phyloP scores from a whole-genome alignment of 139 green algal genomes.

The Closterium sp. region DNA sequence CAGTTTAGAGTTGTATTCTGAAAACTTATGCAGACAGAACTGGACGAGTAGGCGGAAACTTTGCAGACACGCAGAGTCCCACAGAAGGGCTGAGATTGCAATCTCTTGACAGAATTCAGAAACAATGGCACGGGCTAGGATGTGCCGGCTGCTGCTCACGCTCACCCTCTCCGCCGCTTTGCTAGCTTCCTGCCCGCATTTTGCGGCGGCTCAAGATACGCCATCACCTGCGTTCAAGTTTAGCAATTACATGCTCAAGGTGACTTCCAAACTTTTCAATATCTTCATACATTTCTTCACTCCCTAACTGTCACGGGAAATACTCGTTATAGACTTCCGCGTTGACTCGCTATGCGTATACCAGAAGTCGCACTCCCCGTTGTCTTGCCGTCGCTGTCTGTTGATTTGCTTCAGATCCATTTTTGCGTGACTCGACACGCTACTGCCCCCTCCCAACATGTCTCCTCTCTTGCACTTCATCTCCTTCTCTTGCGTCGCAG shows the following conservation, averaged over 20 bases:
- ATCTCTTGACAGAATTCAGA: background rate
- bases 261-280: background rate
- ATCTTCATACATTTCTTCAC: too few relatives aligned
- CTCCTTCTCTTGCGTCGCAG: background rate
- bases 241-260: background rate
- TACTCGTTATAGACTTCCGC: background rate
- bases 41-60: background rate
- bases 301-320: too few relatives aligned
- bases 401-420: background rate
- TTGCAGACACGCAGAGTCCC: background rate
- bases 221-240: background rate
- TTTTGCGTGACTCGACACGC: background rate
- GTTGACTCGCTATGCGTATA: background rate
- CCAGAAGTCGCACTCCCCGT: background rate
- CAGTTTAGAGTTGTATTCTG: background rate
- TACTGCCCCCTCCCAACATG: background rate
- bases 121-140: background rate
- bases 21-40: background rate
- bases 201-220: background rate
- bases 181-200: background rate
- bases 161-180: background rate
- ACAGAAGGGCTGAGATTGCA: background rate
- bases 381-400: background rate
- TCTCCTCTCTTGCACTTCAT: background rate
- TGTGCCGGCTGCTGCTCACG: background rate